A percentile compares a stretch with the other conserved stretches of the same genome.
phyloP scores from a whole-genome alignment of 2,329 filamentous ascomycete genomes.

The Ustulina deusta region DNA sequence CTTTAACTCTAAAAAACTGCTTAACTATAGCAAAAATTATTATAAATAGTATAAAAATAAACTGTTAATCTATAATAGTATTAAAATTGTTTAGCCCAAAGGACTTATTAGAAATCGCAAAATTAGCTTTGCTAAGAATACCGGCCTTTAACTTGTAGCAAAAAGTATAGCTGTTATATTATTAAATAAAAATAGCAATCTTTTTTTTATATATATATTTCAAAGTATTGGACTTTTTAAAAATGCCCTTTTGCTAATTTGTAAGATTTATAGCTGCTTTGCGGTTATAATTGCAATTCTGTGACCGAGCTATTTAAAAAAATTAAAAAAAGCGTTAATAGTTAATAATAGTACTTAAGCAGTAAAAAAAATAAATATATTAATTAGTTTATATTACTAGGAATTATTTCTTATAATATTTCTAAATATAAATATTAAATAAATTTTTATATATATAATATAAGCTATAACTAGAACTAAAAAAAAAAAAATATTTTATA shows the following conservation, averaged over 20 bases:
- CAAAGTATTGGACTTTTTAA: constrained; percentile 3
- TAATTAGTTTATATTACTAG: background rate
- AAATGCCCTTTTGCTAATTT: constrained; percentile 3
- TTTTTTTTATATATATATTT: constrained; percentile 1
- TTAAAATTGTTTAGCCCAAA: background rate
- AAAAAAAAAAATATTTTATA: background rate
- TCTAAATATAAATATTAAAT: background rate
- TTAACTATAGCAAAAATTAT: background rate
- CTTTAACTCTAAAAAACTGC: background rate
- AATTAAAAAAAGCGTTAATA: no score
- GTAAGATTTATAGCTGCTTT: background rate
- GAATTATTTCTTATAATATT: background rate
- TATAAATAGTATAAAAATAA: background rate
- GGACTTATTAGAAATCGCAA: background rate
- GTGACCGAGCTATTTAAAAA: constrained; percentile 1
- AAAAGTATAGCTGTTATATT: background rate
- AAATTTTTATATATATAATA: background rate
- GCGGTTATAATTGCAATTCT: background rate
- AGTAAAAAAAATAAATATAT: background rate
- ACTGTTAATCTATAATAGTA: background rate
- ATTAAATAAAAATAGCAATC: background rate
- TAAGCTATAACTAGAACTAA: background rate
- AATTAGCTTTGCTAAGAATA: background rate
- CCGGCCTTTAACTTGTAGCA: background rate
- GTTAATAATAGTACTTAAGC: background rate